Evolutionary conservation across 1,139 yeast genomes (phyloP).

Genomic region (Hemisphaericaspora subhashii): DNA sequence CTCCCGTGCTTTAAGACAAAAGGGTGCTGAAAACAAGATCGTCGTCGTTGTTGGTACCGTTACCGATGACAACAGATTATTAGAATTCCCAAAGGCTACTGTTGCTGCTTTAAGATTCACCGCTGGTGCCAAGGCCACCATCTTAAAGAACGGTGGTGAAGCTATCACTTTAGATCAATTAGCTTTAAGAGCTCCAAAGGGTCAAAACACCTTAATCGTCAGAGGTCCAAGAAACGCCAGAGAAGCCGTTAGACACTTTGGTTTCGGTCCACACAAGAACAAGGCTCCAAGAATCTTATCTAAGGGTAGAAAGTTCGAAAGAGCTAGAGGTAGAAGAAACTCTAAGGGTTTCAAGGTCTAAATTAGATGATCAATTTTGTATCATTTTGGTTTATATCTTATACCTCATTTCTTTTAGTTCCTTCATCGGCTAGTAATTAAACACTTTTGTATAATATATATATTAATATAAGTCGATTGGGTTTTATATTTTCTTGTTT

Average conservation of each 20-base stretch:
- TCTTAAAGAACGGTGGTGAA: constrained; percentile 99
- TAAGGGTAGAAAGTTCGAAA: constrained; percentile 99
- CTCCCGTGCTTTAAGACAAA: constrained; percentile 75
- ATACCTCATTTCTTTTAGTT: neutral
- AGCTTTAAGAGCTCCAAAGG: constrained; percentile 99
- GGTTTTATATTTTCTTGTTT: constrained; percentile 1
- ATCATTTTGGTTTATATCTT: neutral
- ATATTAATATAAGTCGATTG: constrained; percentile 2
- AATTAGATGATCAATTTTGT: constrained; percentile 31
- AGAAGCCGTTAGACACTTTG: constrained; percentile 99
- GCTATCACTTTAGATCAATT: constrained; percentile 98
- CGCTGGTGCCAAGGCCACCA: constrained; percentile 97
- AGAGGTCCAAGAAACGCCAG: constrained; percentile 99
- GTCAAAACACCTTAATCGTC: constrained; percentile 95
- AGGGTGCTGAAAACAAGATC: constrained; percentile 88
- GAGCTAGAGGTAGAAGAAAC: constrained; percentile 99
- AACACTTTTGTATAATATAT: neutral
- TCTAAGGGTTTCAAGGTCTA: constrained; percentile 99
- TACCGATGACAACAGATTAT: constrained; percentile 95
- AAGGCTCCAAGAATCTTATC: constrained; percentile 99
- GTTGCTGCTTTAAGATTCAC: constrained; percentile 99
- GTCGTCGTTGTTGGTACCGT: constrained; percentile 99
- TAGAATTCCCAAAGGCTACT: constrained; percentile 93
- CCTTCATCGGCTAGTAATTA: neutral
- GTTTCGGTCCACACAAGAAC: constrained; percentile 99